Evolutionary conservation across 2,329 filamentous ascomycete genomes (phyloP), one percentile per base, ranked within the genome.

Genomic region (Verticillium nonalfalfae): DNA sequence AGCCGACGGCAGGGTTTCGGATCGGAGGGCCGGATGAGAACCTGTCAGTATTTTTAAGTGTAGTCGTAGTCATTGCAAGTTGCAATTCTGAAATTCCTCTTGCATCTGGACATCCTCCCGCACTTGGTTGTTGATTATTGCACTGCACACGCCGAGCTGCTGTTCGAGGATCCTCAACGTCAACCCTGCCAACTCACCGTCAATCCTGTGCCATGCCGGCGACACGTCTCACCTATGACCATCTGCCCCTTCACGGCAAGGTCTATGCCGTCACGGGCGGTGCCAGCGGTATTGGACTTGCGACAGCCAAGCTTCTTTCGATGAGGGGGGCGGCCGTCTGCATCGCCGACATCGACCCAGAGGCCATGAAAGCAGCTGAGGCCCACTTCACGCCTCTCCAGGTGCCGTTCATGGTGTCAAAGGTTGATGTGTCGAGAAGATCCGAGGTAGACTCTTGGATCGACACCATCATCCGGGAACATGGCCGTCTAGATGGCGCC

Each of bases 401-500:
- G 1, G 63, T 63, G 0, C 61, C 68, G 1, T 73, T 75, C 61
- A 66, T 72, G 33, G 60, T 73, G 39, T 70, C 70, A 33, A 72
- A 70, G 31, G 73, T 81, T 52, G 77, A 81, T 60, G 70, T 80
- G 33, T 75, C 74, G 36, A 72, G 73, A 59, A 73, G 73, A 56
- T 66, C 68, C 18, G 69, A 77, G 15, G 79, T 80, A 9, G 75
- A 81, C 26, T 66, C 66, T 21, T 81, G 79, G 78, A 76, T 79
- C 50, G 66, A 69, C 13, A 66, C 65, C 34, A 72, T 74, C 2
- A 68, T 80, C 9, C 66, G 71, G 9, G 72, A 71, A 26, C 79
- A 79, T 56, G 79, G 79, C 10, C 74, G 75, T 57, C 73, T 81
- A 11, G 76, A 80, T 64, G 74, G 78, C 7, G 76, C 79, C 14